These are phyloP conservation scores for Calonectria naviculata DNA, from an alignment of 2,329 filamentous ascomycete genomes.

Conservation along the genomic window DNA sequence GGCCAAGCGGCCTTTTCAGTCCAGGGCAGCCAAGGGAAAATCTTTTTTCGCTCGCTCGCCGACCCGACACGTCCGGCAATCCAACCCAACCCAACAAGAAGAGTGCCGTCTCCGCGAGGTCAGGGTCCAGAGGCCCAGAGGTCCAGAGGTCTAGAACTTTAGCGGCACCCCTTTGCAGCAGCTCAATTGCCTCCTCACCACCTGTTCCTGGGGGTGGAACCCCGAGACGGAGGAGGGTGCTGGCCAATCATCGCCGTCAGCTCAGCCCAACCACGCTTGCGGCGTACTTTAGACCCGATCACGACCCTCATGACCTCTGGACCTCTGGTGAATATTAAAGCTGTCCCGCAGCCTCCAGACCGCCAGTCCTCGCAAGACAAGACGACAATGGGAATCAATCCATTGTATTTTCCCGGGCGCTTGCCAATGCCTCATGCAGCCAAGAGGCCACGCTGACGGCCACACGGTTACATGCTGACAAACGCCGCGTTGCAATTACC, in stretches of 20 bases:
- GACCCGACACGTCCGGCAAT: slow-evolving; percentile 17
- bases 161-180: slow-evolving; percentile 31
- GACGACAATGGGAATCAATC: neutral
- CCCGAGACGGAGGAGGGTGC: neutral
- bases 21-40: neutral
- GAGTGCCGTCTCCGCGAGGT: neutral
- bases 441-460: neutral
- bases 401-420: neutral
- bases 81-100: slow-evolving; percentile 14
- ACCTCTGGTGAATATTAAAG: neutral
- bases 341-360: neutral
- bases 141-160: slow-evolving; percentile 28
- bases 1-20: slow-evolving; percentile 18
- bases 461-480: slow-evolving; percentile 6
- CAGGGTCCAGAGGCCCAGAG: neutral
- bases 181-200: slow-evolving; percentile 5
- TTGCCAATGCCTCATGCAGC: neutral
- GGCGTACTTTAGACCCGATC: slow-evolving; percentile 8
- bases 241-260: neutral
- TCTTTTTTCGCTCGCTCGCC: slow-evolving; percentile 20
- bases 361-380: neutral
- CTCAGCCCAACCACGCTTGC: neutral
- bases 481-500: slow-evolving; percentile 11
- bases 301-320: slow-evolving; percentile 6
- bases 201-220: slow-evolving; percentile 23